Conservation (phyloP, 192 early-diverging fungal genomes). For the Backusella liffmaniae region DNA sequence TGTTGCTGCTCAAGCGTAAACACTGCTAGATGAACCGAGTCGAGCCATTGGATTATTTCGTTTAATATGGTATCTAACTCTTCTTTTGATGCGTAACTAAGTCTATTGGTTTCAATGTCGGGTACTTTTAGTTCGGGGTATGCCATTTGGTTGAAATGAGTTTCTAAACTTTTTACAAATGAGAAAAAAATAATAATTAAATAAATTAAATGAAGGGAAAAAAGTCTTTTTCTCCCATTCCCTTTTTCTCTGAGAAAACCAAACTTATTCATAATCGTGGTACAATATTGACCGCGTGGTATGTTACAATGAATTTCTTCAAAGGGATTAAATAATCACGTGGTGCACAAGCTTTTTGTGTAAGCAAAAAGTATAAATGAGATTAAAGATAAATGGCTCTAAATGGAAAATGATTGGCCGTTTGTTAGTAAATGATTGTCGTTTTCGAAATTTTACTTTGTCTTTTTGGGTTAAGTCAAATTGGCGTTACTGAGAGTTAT, state of each 20-base stretch:
- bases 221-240: background rate
- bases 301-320: constrained; percentile 4
- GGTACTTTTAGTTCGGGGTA: background rate
- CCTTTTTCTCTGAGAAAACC: constrained; percentile 4
- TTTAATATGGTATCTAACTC: background rate
- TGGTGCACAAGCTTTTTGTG: background rate
- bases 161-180: background rate
- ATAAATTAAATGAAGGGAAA: background rate
- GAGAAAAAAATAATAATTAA: background rate
- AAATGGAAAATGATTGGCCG: no score
- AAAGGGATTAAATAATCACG: constrained; percentile 7
- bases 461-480: no score
- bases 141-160: background rate
- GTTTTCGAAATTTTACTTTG: no score
- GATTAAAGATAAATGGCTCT: background rate
- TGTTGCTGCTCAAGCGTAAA: constrained; percentile 52
- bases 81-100: background rate
- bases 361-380: background rate
- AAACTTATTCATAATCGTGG: background rate
- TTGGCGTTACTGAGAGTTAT: no score
- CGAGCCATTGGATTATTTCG: constrained; percentile 44
- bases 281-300: background rate
- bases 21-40: constrained; percentile 50
- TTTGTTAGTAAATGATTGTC: no score
- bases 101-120: background rate